phyloP scores from a whole-genome alignment of 345 rosid genomes.

The Citrus hindsii region DNA sequence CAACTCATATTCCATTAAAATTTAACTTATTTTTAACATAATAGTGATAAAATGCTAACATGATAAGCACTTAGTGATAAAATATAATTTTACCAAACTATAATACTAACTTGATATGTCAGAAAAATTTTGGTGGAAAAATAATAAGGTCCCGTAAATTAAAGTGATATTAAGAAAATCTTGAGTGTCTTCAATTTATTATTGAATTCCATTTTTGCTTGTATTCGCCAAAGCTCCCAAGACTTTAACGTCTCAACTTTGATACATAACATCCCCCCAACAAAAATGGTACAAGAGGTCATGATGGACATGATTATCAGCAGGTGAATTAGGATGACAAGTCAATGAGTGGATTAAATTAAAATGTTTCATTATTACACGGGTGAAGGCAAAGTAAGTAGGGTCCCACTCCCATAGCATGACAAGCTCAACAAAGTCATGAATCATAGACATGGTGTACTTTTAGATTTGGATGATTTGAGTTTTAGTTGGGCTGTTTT shows the following conservation, averaged over 20 bases:
- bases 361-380: not conserved
- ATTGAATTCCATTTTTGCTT: no score
- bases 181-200: no score
- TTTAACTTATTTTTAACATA: no score
- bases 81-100: no score
- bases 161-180: no score
- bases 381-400: not conserved
- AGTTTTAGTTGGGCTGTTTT: not conserved
- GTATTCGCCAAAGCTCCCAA: not conserved
- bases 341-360: not conserved
- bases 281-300: not conserved
- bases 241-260: no score
- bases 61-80: accelerated
- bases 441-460: not conserved
- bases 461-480: not conserved
- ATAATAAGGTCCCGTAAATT: no score
- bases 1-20: no score
- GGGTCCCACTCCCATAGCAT: not conserved
- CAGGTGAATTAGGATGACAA: not conserved
- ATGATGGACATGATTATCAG: not conserved
- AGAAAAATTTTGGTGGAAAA: no score
- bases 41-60: no score
- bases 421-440: not conserved
- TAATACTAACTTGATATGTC: no score
- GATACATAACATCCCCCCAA: no score